phyloP scores from a whole-genome alignment of 75 land plant species.

The Selaginella moellendorffii region DNA sequence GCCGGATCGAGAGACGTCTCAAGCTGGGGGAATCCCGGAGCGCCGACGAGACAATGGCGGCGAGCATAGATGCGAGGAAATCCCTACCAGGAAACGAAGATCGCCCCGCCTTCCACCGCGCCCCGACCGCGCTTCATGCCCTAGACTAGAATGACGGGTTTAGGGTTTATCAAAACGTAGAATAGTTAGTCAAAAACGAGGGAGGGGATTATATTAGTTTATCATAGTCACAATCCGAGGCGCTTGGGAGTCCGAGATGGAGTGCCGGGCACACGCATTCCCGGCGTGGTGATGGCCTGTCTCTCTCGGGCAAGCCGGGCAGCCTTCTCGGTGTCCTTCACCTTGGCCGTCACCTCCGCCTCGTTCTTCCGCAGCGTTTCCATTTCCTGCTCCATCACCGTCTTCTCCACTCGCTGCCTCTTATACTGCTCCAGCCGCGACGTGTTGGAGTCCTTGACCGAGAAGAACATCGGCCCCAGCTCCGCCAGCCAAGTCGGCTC shows the following conservation, averaged over 20 bases:
- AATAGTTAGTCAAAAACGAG: no score
- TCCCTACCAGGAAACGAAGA: no score
- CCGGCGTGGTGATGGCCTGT: constrained; percentile 57
- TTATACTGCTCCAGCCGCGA: constrained; percentile 81
- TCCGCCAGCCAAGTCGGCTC: constrained; percentile 98
- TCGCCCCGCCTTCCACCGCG: no score
- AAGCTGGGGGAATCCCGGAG: background rate
- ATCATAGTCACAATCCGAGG: background rate
- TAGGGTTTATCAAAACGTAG: no score
- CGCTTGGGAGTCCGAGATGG: background rate
- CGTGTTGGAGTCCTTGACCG: constrained; percentile 83
- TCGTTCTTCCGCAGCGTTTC: constrained; percentile 68
- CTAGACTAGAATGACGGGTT: no score
- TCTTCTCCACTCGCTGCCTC: constrained; percentile 79
- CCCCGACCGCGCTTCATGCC: no score
- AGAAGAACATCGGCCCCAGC: constrained; percentile 96
- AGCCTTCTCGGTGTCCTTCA: constrained; percentile 35
- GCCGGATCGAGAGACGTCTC: background rate
- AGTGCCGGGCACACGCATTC: constrained; percentile 11
- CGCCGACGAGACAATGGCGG: background rate
- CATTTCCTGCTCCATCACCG: constrained; percentile 97
- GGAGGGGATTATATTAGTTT: no score
- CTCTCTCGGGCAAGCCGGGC: constrained; percentile 44
- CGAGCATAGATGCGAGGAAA: background rate
- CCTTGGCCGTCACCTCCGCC: constrained; percentile 30